Evolutionary conservation across 179 eudicot species (phyloP).

Genomic region (Silene coronaria): DNA sequence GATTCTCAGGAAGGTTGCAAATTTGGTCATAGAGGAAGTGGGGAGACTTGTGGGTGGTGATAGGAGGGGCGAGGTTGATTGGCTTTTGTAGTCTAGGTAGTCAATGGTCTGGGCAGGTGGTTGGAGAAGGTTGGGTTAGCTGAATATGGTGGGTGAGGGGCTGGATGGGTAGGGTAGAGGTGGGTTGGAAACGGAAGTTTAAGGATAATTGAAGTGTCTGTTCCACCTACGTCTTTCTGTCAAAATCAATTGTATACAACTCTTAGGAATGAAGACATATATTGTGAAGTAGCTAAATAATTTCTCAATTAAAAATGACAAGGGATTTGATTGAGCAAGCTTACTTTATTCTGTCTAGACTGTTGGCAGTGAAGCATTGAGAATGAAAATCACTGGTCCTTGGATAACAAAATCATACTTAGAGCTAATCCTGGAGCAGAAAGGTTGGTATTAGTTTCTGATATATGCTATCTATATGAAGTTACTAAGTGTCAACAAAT

Average conservation of each 20-base stretch:
- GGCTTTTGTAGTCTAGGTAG: not conserved
- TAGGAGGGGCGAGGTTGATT: not conserved
- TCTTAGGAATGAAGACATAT: not conserved
- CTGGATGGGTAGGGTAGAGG: too few species aligned
- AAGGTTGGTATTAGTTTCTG: slow-evolving; percentile 41
- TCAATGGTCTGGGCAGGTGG: not conserved
- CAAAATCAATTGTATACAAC: too few species aligned
- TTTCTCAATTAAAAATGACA: not conserved
- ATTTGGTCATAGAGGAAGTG: not conserved
- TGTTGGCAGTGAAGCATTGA: slow-evolving; percentile 81
- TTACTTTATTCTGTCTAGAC: slow-evolving; percentile 37
- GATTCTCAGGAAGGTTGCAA: not conserved
- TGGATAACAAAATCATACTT: slow-evolving; percentile 99
- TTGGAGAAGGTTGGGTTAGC: not conserved
- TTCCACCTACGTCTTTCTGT: too few species aligned
- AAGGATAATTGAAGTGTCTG: too few species aligned
- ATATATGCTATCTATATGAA: not conserved
- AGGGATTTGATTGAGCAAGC: not conserved
- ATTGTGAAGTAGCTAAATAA: not conserved
- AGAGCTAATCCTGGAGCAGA: slow-evolving; percentile 85
- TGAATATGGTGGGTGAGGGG: too few species aligned
- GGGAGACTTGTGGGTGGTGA: not conserved
- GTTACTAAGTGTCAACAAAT: not conserved
- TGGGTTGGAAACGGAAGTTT: too few species aligned
- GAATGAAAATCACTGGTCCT: slow-evolving; percentile 67